phyloP scores from a whole-genome alignment of 805 yeast species.

The Suhomyces sp. region DNA sequence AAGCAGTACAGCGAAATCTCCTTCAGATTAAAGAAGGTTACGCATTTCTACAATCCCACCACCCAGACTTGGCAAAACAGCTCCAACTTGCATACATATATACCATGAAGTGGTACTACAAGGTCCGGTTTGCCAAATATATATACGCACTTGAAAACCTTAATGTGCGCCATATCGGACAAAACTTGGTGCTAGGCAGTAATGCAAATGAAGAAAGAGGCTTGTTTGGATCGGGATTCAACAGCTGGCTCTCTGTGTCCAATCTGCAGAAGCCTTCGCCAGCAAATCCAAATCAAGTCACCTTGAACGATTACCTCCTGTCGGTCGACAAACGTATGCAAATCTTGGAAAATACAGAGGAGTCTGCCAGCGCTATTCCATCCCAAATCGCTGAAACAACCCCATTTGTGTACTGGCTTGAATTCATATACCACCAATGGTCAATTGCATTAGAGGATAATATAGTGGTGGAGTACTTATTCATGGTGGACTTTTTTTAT shows the following conservation, averaged over 20 bases:
- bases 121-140: conserved; percentile 73
- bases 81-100: conserved; percentile 75
- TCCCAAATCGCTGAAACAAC: conserved; percentile 84
- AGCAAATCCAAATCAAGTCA: conserved; percentile 9
- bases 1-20: conserved; percentile 65
- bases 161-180: conserved; percentile 53
- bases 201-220: conserved; percentile 24
- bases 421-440: conserved; percentile 69
- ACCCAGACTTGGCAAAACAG: conserved; percentile 65
- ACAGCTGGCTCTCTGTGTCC: conserved; percentile 21
- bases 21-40: conserved; percentile 61
- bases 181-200: conserved; percentile 52
- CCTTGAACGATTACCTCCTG: conserved; percentile 49
- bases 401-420: conserved; percentile 64
- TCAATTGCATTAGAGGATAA: conserved; percentile 73
- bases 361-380: conserved; percentile 64
- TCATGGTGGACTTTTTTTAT: conserved; percentile 68
- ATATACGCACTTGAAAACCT: conserved; percentile 67
- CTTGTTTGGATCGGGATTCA: conserved; percentile 21
- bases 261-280: conserved; percentile 1
- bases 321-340: conserved; percentile 57
- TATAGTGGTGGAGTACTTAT: conserved; percentile 70
- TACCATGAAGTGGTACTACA: conserved; percentile 94
- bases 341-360: conserved; percentile 42
- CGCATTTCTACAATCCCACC: conserved; percentile 51